Conservation (phyloP, 1,139 yeast species). For the Pichia sp. region DNA sequence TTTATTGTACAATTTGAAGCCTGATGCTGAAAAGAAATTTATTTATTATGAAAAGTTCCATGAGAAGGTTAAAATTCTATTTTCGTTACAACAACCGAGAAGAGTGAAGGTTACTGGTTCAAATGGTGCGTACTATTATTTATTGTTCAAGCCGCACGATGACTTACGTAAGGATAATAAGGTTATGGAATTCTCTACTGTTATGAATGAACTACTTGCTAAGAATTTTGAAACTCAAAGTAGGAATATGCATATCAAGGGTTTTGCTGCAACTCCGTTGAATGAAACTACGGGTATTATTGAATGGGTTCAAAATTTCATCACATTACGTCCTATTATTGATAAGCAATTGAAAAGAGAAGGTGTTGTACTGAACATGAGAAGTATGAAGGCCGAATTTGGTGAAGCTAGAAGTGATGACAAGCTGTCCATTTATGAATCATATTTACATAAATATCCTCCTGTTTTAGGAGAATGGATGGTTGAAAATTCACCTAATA, state of each 20-base stretch:
- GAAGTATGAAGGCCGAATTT: constrained; percentile 14
- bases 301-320: constrained; percentile 88
- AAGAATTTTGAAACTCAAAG: constrained; percentile 71
- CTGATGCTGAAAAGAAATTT: constrained; percentile 29
- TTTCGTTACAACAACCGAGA: constrained; percentile 86
- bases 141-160: constrained; percentile 83
- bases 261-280: constrained; percentile 88
- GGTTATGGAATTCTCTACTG: constrained; percentile 87
- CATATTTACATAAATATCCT: constrained; percentile 45
- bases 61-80: constrained; percentile 63
- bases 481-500: constrained; percentile 85
- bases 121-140: constrained; percentile 66
- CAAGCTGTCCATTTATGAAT: constrained; percentile 33
- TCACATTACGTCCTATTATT: constrained; percentile 73
- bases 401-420: constrained; percentile 35
- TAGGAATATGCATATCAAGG: constrained; percentile 66
- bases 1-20: constrained; percentile 45
- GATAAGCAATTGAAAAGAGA: constrained; percentile 22
- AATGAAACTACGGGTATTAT: constrained; percentile 87
- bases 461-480: constrained; percentile 90
- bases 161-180: constrained; percentile 96
- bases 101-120: constrained; percentile 75
- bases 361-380: constrained; percentile 8
- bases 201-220: constrained; percentile 71
- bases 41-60: constrained; percentile 59